Evolutionary conservation across 306 rosid species (phyloP).

Genomic region (Fragaria nilgerrensis): DNA sequence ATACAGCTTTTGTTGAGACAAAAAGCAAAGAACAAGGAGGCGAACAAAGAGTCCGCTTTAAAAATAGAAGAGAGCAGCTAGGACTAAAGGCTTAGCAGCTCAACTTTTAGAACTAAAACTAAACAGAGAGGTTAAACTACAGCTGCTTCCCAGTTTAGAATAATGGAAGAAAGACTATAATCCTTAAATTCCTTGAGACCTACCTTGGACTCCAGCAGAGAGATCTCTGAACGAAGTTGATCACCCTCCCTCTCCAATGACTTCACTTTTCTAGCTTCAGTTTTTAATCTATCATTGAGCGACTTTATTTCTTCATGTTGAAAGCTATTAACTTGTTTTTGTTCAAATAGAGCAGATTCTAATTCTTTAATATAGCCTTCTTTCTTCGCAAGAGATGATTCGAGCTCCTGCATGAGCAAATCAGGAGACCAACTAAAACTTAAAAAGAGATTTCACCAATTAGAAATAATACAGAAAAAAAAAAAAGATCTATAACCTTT

Average conservation of each 20-base stretch:
- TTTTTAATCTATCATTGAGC: slow-evolving; percentile 64
- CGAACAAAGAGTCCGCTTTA: too few species aligned
- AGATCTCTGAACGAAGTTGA: slow-evolving; percentile 72
- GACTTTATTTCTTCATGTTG: slow-evolving; percentile 65
- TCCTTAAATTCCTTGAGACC: slow-evolving; percentile 16
- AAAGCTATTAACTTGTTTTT: slow-evolving; percentile 50
- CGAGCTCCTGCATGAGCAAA: slow-evolving; percentile 63
- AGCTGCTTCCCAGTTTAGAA: too few species aligned
- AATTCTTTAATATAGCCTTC: slow-evolving; percentile 65
- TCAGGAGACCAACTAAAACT: slow-evolving; percentile 26
- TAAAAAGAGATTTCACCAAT: slow-evolving; percentile 19
- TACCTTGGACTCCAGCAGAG: slow-evolving; percentile 93
- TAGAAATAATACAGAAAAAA: slow-evolving; percentile 14
- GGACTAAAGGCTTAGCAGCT: too few species aligned
- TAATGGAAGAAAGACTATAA: too few species aligned
- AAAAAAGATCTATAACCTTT: slow-evolving; percentile 43
- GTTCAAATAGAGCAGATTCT: slow-evolving; percentile 53
- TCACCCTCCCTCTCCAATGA: slow-evolving; percentile 86
- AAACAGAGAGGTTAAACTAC: too few species aligned
- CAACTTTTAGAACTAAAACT: too few species aligned
- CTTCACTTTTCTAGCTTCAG: slow-evolving; percentile 65
- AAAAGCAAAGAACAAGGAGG: too few species aligned
- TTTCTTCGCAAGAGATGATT: slow-evolving; percentile 62
- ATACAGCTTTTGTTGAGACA: too few species aligned
- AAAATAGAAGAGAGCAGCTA: too few species aligned